A percentile compares a stretch with the other conserved stretches of the same genome.
phyloP scores from a whole-genome alignment of 2,329 filamentous ascomycete genomes.

The Verticillium klebahnii region DNA sequence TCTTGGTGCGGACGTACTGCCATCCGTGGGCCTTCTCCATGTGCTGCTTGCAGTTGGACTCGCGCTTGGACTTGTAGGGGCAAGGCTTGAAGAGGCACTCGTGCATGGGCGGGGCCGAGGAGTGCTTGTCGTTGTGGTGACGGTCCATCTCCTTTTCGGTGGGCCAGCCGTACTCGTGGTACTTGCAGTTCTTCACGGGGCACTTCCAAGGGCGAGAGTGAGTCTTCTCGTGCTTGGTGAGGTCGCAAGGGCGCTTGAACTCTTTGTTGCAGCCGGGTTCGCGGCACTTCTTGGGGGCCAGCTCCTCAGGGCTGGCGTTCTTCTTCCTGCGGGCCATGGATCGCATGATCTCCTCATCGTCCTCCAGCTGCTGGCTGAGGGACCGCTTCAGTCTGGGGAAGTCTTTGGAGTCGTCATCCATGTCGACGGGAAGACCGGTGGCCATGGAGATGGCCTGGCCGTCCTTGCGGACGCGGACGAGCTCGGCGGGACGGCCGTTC shows the following conservation, averaged over 20 bases:
- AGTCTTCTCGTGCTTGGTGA: slow-evolving; percentile 98
- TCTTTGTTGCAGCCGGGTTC: slow-evolving; percentile 78
- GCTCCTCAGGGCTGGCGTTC: slow-evolving; percentile 80
- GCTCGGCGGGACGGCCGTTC: slow-evolving; percentile 77
- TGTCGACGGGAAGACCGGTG: slow-evolving; percentile 60
- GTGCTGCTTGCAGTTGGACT: slow-evolving; percentile 97
- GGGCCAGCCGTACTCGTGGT: slow-evolving; percentile 85
- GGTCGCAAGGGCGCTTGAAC: slow-evolving; percentile 94
- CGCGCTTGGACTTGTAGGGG: slow-evolving; percentile 90
- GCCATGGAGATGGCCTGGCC: slow-evolving; percentile 76
- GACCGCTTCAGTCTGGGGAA: slow-evolving; percentile 59
- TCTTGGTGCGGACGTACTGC: slow-evolving; percentile 89
- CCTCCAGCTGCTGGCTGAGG: slow-evolving; percentile 64
- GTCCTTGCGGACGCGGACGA: slow-evolving; percentile 76
- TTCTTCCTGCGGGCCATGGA: slow-evolving; percentile 97
- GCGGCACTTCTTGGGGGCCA: slow-evolving; percentile 73
- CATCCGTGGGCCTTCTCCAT: slow-evolving; percentile 97
- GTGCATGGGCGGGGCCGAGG: slow-evolving; percentile 70
- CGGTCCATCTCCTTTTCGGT: slow-evolving; percentile 97
- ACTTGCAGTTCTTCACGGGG: slow-evolving; percentile 76
- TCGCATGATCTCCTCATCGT: slow-evolving; percentile 77
- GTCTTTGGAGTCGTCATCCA: slow-evolving; percentile 41
- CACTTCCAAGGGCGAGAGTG: slow-evolving; percentile 98
- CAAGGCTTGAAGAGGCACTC: slow-evolving; percentile 80
- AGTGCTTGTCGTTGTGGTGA: slow-evolving; percentile 96